Evolutionary conservation across 2,329 filamentous ascomycete species (phyloP).

Genomic region (Lasiodiplodia citricola): DNA sequence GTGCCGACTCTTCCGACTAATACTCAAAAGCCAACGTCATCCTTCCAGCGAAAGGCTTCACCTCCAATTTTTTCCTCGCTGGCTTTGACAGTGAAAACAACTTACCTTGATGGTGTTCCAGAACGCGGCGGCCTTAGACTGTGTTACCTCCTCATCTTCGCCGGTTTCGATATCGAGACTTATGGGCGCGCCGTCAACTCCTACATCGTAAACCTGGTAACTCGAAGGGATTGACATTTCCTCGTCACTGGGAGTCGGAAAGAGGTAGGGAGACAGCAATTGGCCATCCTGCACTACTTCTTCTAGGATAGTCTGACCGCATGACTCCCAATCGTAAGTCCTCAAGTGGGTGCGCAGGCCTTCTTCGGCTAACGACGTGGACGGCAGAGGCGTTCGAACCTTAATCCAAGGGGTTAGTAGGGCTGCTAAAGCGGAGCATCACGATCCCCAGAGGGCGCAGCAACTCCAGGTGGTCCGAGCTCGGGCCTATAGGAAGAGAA

Average conservation of each 20-base stretch:
- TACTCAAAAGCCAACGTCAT: constrained; percentile 1
- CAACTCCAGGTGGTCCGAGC: constrained; percentile 22
- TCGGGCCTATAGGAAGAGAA: constrained; percentile 4
- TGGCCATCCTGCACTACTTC: constrained; percentile 52
- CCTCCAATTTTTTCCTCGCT: background rate
- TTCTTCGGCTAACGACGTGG: constrained; percentile 50
- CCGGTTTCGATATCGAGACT: constrained; percentile 41
- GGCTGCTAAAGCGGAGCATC: constrained; percentile 18
- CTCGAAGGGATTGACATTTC: constrained; percentile 53
- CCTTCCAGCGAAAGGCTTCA: background rate
- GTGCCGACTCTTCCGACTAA: constrained; percentile 20
- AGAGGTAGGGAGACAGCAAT: constrained; percentile 50
- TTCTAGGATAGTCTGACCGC: constrained; percentile 49
- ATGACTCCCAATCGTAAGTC: constrained; percentile 49
- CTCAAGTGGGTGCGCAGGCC: constrained; percentile 53
- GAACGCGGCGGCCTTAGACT: constrained; percentile 40
- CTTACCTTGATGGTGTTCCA: constrained; percentile 40
- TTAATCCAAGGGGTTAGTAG: constrained; percentile 23
- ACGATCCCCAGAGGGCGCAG: constrained; percentile 11
- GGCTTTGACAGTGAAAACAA: background rate
- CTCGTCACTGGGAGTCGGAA: constrained; percentile 50
- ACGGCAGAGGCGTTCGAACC: constrained; percentile 46
- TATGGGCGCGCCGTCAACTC: constrained; percentile 51
- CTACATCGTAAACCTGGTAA: constrained; percentile 64
- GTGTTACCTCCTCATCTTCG: constrained; percentile 34